Conservation (phyloP, 192 early-diverging fungal species). For the Dissophora globulifera region DNA sequence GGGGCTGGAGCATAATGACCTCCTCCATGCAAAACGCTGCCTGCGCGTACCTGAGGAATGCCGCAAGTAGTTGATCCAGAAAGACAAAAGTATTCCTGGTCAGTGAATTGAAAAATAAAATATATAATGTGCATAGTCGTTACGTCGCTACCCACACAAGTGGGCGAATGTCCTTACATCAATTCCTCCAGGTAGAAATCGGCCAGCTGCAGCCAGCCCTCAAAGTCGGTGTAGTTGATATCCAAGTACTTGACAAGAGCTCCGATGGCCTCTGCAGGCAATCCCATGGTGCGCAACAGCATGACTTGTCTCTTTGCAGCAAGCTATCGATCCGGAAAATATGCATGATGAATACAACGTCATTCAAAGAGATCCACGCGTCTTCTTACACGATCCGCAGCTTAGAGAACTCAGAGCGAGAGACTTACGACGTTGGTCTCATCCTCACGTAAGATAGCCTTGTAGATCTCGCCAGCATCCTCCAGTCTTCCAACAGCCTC, state of each 20-base stretch:
- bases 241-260: slow-evolving; percentile 82
- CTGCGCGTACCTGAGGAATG: slow-evolving; percentile 69
- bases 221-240: slow-evolving; percentile 85
- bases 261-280: slow-evolving; percentile 74
- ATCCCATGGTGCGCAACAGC: slow-evolving; percentile 72
- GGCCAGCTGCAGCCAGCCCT: slow-evolving; percentile 90
- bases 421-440: slow-evolving; percentile 75
- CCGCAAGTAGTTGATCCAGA: too few species aligned
- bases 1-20: slow-evolving; percentile 86
- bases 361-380: too few species aligned
- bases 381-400: too few species aligned
- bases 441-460: slow-evolving; percentile 78
- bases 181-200: slow-evolving; percentile 76
- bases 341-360: neutral
- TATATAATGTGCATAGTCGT: too few species aligned
- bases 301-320: slow-evolving; percentile 84
- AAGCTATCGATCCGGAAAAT: slow-evolving; percentile 43
- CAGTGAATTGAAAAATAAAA: neutral
- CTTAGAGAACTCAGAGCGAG: too few species aligned
- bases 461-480: slow-evolving; percentile 77
- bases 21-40: slow-evolving; percentile 95
- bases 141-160: too few species aligned
- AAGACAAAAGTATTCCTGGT: neutral
- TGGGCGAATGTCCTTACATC: slow-evolving; percentile 67
- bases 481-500: slow-evolving; percentile 81